These are phyloP conservation scores for Metschnikowia noctiluminum DNA, from an alignment of 805 yeast genomes.

Conservation along the genomic window DNA sequence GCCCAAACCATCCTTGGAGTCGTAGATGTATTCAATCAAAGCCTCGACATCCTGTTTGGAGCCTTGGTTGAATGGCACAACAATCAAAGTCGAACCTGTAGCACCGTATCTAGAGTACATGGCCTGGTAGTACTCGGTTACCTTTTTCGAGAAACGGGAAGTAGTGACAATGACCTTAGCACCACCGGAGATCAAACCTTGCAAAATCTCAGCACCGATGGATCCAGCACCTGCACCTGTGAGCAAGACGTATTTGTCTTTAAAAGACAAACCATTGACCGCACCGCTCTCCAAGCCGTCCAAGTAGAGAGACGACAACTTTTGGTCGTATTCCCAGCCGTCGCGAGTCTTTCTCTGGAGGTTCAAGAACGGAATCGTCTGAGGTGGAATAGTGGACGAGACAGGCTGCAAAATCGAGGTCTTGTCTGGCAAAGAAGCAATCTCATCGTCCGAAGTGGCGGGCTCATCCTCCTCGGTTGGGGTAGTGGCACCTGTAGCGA, in stretches of 20 bases:
- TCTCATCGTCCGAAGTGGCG: slow-evolving; percentile 60
- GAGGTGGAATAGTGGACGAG: slow-evolving; percentile 68
- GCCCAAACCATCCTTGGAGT: slow-evolving; percentile 86
- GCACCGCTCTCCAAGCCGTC: slow-evolving; percentile 94
- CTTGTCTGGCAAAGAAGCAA: slow-evolving; percentile 76
- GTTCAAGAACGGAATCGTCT: slow-evolving; percentile 93
- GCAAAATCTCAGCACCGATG: slow-evolving; percentile 94
- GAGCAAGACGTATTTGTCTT: slow-evolving; percentile 81
- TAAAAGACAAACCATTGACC: slow-evolving; percentile 86
- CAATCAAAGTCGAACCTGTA: slow-evolving; percentile 84
- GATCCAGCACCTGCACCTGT: slow-evolving; percentile 99
- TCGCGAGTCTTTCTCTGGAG: slow-evolving; percentile 70
- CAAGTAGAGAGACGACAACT: slow-evolving; percentile 71
- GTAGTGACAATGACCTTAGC: slow-evolving; percentile 97
- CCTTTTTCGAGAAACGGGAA: slow-evolving; percentile 88
- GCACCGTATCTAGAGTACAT: slow-evolving; percentile 93
- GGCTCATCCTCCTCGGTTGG: slow-evolving; percentile 35
- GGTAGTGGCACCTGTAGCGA: slow-evolving; percentile 42
- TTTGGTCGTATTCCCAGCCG: slow-evolving; percentile 86
- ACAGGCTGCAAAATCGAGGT: slow-evolving; percentile 70
- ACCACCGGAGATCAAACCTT: slow-evolving; percentile 96
- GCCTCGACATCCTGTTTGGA: slow-evolving; percentile 90
- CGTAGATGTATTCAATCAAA: slow-evolving; percentile 80
- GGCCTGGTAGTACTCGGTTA: slow-evolving; percentile 92
- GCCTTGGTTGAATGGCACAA: slow-evolving; percentile 99